Percentiles rank a stretch among this genome's conserved stretches.
These are phyloP conservation scores for Russula griseocarnosa DNA, from an alignment of 768 basidiomycete genomes.

Conservation along the genomic window DNA sequence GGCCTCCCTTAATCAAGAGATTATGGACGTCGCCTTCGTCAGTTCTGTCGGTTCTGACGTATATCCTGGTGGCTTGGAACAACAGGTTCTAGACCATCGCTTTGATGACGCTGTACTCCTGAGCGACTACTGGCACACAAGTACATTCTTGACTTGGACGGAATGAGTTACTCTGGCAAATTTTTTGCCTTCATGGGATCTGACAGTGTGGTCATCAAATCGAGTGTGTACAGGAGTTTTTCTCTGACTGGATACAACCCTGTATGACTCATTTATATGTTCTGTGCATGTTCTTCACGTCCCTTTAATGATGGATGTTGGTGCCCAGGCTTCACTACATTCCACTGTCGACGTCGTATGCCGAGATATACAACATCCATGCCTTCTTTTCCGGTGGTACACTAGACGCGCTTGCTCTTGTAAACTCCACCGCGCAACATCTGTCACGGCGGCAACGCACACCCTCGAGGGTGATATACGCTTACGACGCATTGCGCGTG, in stretches of 20 bases:
- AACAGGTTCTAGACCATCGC: constrained; percentile 59
- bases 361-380: constrained; percentile 91
- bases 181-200: constrained; percentile 83
- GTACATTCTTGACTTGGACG: constrained; percentile 85
- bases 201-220: constrained; percentile 86
- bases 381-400: constrained; percentile 90
- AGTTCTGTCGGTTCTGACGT: constrained; percentile 62
- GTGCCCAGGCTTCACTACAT: constrained; percentile 84
- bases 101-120: constrained; percentile 75
- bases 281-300: neutral
- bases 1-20: constrained; percentile 61
- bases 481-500: constrained; percentile 77
- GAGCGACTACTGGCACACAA: constrained; percentile 88
- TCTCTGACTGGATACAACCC: constrained; percentile 87
- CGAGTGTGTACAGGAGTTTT: constrained; percentile 90
- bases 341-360: constrained; percentile 80
- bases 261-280: constrained; percentile 44
- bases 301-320: neutral
- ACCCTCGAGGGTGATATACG: constrained; percentile 63
- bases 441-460: constrained; percentile 37
- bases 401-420: constrained; percentile 48
- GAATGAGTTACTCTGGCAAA: constrained; percentile 90
- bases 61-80: constrained; percentile 72
- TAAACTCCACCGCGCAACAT: constrained; percentile 45
- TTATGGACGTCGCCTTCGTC: constrained; percentile 88